phyloP scores from a whole-genome alignment of 2,329 filamentous ascomycete species.

The Botryotinia convoluta region DNA sequence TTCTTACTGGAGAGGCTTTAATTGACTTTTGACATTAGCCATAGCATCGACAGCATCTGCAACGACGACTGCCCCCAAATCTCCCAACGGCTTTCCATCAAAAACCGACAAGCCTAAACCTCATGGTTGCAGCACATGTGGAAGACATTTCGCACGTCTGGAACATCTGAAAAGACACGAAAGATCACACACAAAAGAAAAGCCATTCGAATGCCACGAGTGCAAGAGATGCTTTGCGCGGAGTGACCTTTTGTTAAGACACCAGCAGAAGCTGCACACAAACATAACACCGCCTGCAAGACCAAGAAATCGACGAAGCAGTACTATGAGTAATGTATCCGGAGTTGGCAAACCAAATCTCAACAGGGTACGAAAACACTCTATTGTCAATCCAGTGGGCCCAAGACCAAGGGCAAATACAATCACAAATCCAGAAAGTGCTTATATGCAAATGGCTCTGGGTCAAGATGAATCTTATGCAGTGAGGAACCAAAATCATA shows the following conservation, averaged over 20 bases:
- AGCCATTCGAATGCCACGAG: constrained; percentile 96
- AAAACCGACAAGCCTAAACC: constrained; percentile 98
- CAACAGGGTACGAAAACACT: constrained; percentile 86
- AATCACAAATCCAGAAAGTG: constrained; percentile 85
- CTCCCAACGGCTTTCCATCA: constrained; percentile 55
- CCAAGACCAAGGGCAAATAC: constrained; percentile 94
- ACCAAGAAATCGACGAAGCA: constrained; percentile 86
- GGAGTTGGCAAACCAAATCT: constrained; percentile 59
- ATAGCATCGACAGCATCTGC: constrained; percentile 24
- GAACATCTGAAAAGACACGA: constrained; percentile 98
- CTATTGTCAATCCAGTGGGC: constrained; percentile 66
- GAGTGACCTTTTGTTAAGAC: constrained; percentile 83
- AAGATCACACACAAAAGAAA: constrained; percentile 94
- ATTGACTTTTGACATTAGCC: not conserved
- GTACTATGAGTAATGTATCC: constrained; percentile 68
- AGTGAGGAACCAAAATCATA: constrained; percentile 41
- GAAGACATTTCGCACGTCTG: constrained; percentile 86
- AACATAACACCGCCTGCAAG: constrained; percentile 83
- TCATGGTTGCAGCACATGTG: constrained; percentile 88
- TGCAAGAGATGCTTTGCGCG: constrained; percentile 93
- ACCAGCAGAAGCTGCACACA: constrained; percentile 98
- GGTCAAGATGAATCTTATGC: constrained; percentile 40
- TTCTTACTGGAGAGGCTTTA: not conserved
- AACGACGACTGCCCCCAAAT: constrained; percentile 27
- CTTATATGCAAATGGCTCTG: constrained; percentile 63